Evolutionary conservation across 352 stramenopile genomes (phyloP).

Genomic region (Lagenidium giganteum): DNA sequence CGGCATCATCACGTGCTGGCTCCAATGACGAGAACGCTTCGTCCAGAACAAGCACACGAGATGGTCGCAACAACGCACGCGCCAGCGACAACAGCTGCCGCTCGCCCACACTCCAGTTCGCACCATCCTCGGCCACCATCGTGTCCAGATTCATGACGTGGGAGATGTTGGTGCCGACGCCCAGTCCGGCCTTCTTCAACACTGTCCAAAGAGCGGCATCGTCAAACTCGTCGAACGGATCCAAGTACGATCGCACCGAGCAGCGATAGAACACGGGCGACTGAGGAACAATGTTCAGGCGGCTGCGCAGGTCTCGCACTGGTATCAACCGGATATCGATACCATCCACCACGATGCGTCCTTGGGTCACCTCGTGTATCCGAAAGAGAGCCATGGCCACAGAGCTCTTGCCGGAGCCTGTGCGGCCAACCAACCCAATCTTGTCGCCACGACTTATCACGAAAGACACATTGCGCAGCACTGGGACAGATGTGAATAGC

Average conservation of each 20-base stretch:
- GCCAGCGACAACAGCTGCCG: constrained; percentile 46
- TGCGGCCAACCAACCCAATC: constrained; percentile 86
- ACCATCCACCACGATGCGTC: constrained; percentile 88
- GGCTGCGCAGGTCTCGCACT: no score
- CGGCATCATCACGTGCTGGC: constrained; percentile 37
- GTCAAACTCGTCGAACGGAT: constrained; percentile 79
- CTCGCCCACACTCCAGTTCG: constrained; percentile 92
- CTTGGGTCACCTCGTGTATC: constrained; percentile 84
- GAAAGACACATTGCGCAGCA: constrained; percentile 60
- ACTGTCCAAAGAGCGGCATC: constrained; percentile 57
- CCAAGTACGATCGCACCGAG: constrained; percentile 87
- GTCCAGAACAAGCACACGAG: constrained; percentile 63
- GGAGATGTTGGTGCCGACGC: no score
- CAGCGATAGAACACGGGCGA: constrained; percentile 87
- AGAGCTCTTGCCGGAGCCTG: constrained; percentile 75
- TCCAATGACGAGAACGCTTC: constrained; percentile 77
- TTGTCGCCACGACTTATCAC: constrained; percentile 68
- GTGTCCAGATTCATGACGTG: constrained; percentile 24
- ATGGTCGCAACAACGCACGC: constrained; percentile 31
- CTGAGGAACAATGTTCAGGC: constrained; percentile 95
- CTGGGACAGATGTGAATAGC: no score
- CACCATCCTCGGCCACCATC: constrained; percentile 83
- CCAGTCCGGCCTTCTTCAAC: constrained; percentile 34
- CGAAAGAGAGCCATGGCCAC: constrained; percentile 89
- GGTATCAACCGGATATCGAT: constrained; percentile 75